Evolutionary conservation across 106 monocot species (phyloP), one percentile per base, ranked within the genome.

Genomic region (Dendrobium nobile): DNA sequence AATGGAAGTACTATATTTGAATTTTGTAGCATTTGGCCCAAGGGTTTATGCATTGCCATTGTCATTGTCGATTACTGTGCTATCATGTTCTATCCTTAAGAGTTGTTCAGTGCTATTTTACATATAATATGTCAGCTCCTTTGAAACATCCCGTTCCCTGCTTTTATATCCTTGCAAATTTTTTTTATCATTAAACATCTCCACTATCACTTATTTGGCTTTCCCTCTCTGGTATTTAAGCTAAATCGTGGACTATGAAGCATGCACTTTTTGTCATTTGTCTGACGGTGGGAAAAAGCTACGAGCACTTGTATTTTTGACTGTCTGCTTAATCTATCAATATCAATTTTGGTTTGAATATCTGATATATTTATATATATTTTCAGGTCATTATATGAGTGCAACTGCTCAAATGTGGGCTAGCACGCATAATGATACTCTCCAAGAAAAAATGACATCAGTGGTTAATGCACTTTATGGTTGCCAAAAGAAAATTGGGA

Each of bases 311-410:
- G 37, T 31, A 13, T 40, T 10, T 4, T 37, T 37, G 15, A 4
- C 28, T 70, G 70, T 37, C 37, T 40, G 0, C 13, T 3, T 51
- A 9, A 45, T 45, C 45, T 45, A 9, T 45, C 8, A 9, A 56
- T 56, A 56, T 67, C 73, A 16, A 41, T 16, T 73, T 73, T 4
- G 15, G 15, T 74, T 7, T 74, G 42, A 42, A 19, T 44, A 20
- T 74, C 7, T 42, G 33, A 70, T 37, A 37, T 37, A 37, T 33
- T 15, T 44, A 4, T 28, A 48, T 40, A 20, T 11, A 77, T 87
- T 86, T 81, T 77, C 87, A 99, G 98, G 95, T 31, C 98, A 99
- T 87, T 99, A 99, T 81, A 82, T 99, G 94, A 99, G 95, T 82
- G 93, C 95, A 47, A 73, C 91, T 41, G 95, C 98, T 65, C 77